These are phyloP conservation scores for Phytophthora europaea DNA, from an alignment of 352 stramenopile species.

Conservation along the genomic window DNA sequence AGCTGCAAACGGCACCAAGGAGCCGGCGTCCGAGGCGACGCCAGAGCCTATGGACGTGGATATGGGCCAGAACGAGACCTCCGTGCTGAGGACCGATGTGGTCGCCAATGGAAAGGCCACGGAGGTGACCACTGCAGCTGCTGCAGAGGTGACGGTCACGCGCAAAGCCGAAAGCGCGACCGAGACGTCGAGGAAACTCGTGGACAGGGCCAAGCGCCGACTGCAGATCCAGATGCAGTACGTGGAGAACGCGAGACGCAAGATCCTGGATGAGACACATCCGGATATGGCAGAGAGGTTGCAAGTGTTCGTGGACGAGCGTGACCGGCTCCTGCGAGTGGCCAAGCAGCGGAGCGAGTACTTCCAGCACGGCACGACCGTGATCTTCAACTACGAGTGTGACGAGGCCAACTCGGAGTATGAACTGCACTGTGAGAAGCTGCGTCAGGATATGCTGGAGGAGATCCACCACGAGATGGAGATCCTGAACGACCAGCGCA, in stretches of 20 bases:
- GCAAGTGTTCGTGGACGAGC: constrained; percentile 53
- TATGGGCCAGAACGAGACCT: constrained; percentile 10
- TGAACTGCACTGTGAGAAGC: constrained; percentile 77
- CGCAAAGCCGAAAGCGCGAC: constrained; percentile 26
- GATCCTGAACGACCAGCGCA: constrained; percentile 81
- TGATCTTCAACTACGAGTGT: constrained; percentile 88
- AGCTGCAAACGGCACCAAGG: constrained; percentile 23
- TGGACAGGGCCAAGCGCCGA: constrained; percentile 47
- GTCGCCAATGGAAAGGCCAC: constrained; percentile 27
- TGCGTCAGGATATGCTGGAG: constrained; percentile 87
- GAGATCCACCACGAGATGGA: constrained; percentile 91
- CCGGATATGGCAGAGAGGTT: constrained; percentile 70
- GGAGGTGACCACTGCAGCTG: not conserved
- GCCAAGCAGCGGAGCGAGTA: constrained; percentile 63
- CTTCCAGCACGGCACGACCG: constrained; percentile 61
- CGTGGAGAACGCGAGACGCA: constrained; percentile 69
- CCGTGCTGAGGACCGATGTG: constrained; percentile 1
- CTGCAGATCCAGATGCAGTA: constrained; percentile 80
- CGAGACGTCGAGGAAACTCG: constrained; percentile 43
- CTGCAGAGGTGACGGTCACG: constrained; percentile 7
- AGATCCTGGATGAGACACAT: constrained; percentile 74
- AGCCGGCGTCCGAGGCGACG: not conserved
- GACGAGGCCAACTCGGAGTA: constrained; percentile 85
- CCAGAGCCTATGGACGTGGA: constrained; percentile 31
- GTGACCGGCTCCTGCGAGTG: constrained; percentile 52